Percentiles rank a stretch among this genome's conserved stretches.
phyloP scores from a whole-genome alignment of 2,329 filamentous ascomycete species.

The Trichophyton schoenleinii region DNA sequence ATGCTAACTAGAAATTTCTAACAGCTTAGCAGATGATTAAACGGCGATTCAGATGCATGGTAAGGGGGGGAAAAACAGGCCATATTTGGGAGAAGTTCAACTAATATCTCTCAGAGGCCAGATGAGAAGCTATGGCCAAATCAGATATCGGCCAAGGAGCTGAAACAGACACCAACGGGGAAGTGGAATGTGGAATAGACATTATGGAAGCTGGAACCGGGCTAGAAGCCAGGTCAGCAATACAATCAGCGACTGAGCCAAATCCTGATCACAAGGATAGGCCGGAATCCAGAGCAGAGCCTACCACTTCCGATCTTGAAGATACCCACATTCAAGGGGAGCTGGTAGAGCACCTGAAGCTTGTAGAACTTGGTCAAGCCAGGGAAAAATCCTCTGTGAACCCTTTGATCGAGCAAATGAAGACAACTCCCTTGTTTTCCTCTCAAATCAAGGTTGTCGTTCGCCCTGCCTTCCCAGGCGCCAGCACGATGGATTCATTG shows the following conservation, averaged over 20 bases:
- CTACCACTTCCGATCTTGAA: neutral
- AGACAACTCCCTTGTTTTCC: constrained; percentile 13
- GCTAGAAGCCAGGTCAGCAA: neutral
- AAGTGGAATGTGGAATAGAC: neutral
- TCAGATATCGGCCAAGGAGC: neutral
- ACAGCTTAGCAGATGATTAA: neutral
- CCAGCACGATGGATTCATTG: neutral
- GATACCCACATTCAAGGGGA: neutral
- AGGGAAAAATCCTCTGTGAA: constrained; percentile 6
- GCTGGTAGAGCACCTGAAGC: constrained; percentile 4
- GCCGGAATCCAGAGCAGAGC: neutral
- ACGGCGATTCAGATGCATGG: neutral
- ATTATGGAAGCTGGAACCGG: neutral
- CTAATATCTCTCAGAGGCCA: neutral
- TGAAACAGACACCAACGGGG: neutral
- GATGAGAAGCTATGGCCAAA: neutral
- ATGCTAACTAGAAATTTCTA: neutral
- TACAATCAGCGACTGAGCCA: neutral
- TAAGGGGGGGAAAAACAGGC: neutral
- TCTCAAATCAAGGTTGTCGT: constrained; percentile 5
- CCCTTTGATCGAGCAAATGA: constrained; percentile 11
- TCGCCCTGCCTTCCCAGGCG: neutral
- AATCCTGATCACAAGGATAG: neutral
- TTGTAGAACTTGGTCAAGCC: constrained; percentile 8
- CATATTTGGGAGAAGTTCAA: neutral